Evolutionary conservation across 768 basidiomycete genomes (phyloP).

Genomic region (Naganishia randhawae): DNA sequence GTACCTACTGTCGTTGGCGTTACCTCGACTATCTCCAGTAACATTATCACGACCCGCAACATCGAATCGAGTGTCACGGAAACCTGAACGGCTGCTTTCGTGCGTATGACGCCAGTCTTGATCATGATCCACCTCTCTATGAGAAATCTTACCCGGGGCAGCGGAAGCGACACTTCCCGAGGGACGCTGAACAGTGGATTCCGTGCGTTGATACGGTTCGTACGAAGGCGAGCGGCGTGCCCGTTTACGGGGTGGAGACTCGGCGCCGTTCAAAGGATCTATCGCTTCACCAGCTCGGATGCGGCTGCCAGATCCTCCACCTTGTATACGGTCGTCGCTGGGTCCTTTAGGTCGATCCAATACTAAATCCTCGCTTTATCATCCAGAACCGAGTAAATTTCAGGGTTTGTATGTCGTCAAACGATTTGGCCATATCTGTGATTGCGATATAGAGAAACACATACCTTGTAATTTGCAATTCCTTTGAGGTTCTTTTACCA

Average conservation of each 20-base stretch:
- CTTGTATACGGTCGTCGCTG: background rate
- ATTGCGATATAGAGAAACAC: background rate
- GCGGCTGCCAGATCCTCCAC: background rate
- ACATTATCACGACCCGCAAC: too few relatives aligned
- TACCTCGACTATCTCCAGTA: background rate
- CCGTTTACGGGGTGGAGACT: slow-evolving; percentile 9
- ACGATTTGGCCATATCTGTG: background rate
- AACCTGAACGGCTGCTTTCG: background rate
- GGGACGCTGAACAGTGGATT: background rate
- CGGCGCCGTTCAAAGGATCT: background rate
- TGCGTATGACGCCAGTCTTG: background rate
- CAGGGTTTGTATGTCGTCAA: background rate
- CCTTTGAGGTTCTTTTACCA: background rate
- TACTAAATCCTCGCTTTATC: background rate
- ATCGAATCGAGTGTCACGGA: background rate
- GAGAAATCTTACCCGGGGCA: background rate
- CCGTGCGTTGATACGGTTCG: slow-evolving; percentile 1
- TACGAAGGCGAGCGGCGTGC: slow-evolving; percentile 15
- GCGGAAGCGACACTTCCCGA: background rate
- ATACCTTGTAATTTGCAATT: background rate
- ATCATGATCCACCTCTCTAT: background rate
- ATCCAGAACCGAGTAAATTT: background rate
- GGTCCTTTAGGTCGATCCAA: background rate
- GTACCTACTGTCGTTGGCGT: background rate
- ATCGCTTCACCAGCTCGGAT: background rate